Evolutionary conservation across 2,329 filamentous ascomycete genomes (phyloP).

Genomic region (Fusarium sterilihyphosum): DNA sequence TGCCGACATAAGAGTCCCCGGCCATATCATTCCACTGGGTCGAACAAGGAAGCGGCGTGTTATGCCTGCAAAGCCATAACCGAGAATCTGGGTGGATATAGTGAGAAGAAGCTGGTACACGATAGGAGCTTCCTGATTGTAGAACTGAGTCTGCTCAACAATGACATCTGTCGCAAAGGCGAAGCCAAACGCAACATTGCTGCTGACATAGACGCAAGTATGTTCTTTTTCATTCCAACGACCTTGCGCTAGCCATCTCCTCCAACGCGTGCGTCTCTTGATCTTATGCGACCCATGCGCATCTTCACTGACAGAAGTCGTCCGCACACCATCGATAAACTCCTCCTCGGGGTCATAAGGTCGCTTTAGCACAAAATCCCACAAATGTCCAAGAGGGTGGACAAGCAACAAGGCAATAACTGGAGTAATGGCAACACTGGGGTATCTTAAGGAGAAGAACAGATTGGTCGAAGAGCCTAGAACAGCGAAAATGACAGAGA

Average conservation of each 20-base stretch:
- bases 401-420: conserved; percentile 88
- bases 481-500: conserved; percentile 83
- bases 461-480: conserved; percentile 85
- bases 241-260: conserved; percentile 82
- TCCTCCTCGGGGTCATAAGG: conserved; percentile 60
- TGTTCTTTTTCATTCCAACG: conserved; percentile 91
- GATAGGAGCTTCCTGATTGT: conserved; percentile 81
- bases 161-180: conserved; percentile 91
- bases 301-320: conserved; percentile 30
- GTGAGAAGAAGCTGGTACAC: conserved; percentile 84
- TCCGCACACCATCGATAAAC: conserved; percentile 60
- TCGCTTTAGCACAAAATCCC: conserved; percentile 79
- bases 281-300: conserved; percentile 26
- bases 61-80: conserved; percentile 86
- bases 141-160: conserved; percentile 89
- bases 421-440: conserved; percentile 87
- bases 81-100: conserved; percentile 85
- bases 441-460: conserved; percentile 90
- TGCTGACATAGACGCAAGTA: conserved; percentile 88
- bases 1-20: conserved; percentile 85
- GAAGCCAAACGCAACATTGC: conserved; percentile 89
- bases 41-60: conserved; percentile 84
- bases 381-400: conserved; percentile 82
- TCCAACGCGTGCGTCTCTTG: conserved; percentile 56
- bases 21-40: conserved; percentile 92